Base-by-base conservation (phyloP, 441 rosid species). In the Macaranga tanarius region DNA sequence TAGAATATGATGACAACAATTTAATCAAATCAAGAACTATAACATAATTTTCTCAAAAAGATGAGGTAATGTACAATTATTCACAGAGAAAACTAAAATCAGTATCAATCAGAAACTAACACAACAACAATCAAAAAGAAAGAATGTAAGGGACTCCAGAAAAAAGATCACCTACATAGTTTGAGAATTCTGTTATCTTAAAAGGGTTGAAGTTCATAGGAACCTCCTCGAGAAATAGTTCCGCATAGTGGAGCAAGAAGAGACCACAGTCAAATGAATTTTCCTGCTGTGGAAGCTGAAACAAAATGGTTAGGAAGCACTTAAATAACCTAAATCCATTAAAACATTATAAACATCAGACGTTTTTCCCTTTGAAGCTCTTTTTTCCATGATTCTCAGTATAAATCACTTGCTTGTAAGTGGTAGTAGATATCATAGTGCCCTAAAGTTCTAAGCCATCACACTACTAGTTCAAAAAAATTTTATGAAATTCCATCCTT, bases 211-310 rank as follows among this genome's bases (percentile, higher is more conserved):
- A 89, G 75, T 80, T 73, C 50, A 48, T 63, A 76, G 92, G 90
- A 79, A 85, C 93, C 82, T 85, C 86, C 72, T 77, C 79, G 45
- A 92, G 85, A 79, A 90, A 90, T 69, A 77, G 87, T 71, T 92
- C 97, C 75, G 79, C 68, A 75, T 88, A 92, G 75, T 90, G 97
- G 67, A 92, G 95, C 86, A 92, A 67, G 83, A 92, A 92, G 62
- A 92, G 86, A 72, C 97, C 97, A 68, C 96, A 92, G 52, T 92
- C 97, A 72, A 80, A 89, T 8, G 86, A 92, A 83, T 92, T 92
- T 80, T 80, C 86, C 84, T 90, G 96, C 76, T 92, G 96, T n/a
- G 97, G 96, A 59, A 92, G 80, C 96, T 92, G 87, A 78, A 79
- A 65, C 61, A 68, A 69, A 68, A 77, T 23, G 56, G 74, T 63